Evolutionary conservation across 495 filamentous ascomycete species (phyloP), one percentile per base, ranked within the genome.

Genomic region (Xylaria scruposa): DNA sequence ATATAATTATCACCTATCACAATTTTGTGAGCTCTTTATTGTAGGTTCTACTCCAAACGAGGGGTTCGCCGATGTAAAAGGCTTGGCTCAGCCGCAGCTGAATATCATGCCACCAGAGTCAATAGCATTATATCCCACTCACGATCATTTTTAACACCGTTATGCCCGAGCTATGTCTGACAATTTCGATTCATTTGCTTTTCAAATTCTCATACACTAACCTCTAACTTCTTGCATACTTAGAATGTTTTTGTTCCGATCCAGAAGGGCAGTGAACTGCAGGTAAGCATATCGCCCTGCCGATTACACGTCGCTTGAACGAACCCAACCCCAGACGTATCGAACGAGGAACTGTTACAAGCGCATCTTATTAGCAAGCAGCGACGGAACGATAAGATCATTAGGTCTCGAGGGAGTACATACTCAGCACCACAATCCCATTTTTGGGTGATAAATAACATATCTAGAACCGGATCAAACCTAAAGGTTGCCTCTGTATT

Each of bases 281-380:
- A 84, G 8, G 72, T 76, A 19, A 84, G 79, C 17, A 78, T 44
- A 49, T 78, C 72, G 51, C 78, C 78, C 65, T 73, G 70, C 29
- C 82, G 76, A 26, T 69, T 77, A 56, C 82, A 84, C 0, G 74
- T 74, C 6, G 78, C 78, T 53, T 84, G 82, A 8, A 83, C 74
- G 44, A 75, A 84, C 0, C 67, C 75, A 26, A 82, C 74, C 1
- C 82, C 82, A 13, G 72, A 63, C 9, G 69, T 71, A 40, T 78
- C 71, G 10, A 78, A 73, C 2, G 75, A 68, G 13, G 77, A 71
- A 17, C 78, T 83, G 36, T 29, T 0, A 8, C 13, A 56, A 17
- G 60, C n/a, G 29, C 15, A 56, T 56, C 3, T 15, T 13, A 31
- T 77, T 24, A 74, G 62, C 21, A 65, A 65, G 40, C 60, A 62